Conservation (phyloP, 2,329 filamentous ascomycete species). For the Calonectria pauciramosa region DNA sequence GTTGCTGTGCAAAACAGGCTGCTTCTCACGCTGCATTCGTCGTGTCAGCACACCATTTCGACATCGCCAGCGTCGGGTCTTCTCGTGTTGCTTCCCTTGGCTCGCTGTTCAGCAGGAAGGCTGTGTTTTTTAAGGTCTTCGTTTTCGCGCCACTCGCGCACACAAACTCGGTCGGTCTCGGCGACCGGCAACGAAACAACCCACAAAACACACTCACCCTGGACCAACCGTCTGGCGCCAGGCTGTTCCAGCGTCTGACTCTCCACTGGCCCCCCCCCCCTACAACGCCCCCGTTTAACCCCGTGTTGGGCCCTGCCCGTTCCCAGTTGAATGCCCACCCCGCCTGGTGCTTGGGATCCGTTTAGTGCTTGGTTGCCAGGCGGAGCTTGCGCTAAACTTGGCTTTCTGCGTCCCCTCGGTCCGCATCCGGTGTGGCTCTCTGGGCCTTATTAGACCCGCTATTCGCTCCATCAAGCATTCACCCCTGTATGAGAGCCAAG, state of each 20-base stretch:
- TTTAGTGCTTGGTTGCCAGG: constrained; percentile 36
- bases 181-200: constrained; percentile 7
- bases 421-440: constrained; percentile 43
- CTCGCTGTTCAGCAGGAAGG: constrained; percentile 11
- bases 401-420: constrained; percentile 33
- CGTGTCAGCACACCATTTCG: constrained; percentile 26
- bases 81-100: constrained; percentile 20
- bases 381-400: constrained; percentile 40
- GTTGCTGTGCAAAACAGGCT: constrained; percentile 12
- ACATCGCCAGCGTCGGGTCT: neutral
- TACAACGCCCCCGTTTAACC: neutral
- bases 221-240: constrained; percentile 10
- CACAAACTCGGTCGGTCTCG: constrained; percentile 2
- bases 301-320: constrained; percentile 19
- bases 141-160: constrained; percentile 18
- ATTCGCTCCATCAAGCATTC: constrained; percentile 36
- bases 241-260: constrained; percentile 4
- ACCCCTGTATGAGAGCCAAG: constrained; percentile 29
- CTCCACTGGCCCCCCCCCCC: neutral
- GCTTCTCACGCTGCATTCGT: neutral
- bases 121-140: constrained; percentile 20
- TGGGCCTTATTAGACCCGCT: constrained; percentile 27
- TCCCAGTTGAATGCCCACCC: constrained; percentile 17
- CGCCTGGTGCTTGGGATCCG: constrained; percentile 23
- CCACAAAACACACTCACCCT: neutral